phyloP scores from a whole-genome alignment of 164 flowering plant genomes.

The Platanus orientalis region DNA sequence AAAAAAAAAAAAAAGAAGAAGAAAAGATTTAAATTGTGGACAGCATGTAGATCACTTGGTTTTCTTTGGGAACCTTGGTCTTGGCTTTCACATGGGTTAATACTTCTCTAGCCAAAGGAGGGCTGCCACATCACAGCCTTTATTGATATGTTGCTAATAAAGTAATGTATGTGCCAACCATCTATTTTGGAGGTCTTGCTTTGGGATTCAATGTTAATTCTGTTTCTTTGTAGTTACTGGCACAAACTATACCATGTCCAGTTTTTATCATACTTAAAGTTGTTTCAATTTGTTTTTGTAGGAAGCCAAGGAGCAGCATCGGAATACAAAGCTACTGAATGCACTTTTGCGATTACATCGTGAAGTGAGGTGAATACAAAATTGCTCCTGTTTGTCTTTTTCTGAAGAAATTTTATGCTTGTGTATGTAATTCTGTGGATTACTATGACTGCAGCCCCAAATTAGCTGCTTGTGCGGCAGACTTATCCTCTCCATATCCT shows the following conservation, averaged over 20 bases:
- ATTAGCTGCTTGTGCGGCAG: slow-evolving; percentile 86
- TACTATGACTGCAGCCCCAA: slow-evolving; percentile 64
- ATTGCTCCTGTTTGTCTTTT: not conserved
- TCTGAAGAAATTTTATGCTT: not conserved
- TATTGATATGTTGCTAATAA: too few species aligned
- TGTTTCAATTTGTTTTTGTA: slow-evolving; percentile 16
- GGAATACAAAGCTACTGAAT: slow-evolving; percentile 83
- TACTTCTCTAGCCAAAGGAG: too few species aligned
- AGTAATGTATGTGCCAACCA: too few species aligned
- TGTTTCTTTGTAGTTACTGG: not conserved
- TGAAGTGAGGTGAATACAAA: slow-evolving; percentile 71
- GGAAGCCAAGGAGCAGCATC: slow-evolving; percentile 88
- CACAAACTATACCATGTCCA: not conserved
- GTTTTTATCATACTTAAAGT: not conserved
- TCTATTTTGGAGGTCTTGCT: too few species aligned
- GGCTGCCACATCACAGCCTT: too few species aligned
- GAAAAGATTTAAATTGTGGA: too few species aligned
- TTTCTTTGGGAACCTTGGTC: too few species aligned
- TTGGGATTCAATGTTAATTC: not conserved
- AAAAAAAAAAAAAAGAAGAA: too few species aligned
- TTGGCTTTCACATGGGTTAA: too few species aligned
- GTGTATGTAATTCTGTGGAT: slow-evolving; percentile 6
- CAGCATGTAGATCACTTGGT: too few species aligned
- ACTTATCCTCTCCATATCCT: slow-evolving; percentile 65
- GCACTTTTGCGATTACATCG: slow-evolving; percentile 78